phyloP scores from a whole-genome alignment of 306 rosid genomes.

The Trichosanthes cucumerina region DNA sequence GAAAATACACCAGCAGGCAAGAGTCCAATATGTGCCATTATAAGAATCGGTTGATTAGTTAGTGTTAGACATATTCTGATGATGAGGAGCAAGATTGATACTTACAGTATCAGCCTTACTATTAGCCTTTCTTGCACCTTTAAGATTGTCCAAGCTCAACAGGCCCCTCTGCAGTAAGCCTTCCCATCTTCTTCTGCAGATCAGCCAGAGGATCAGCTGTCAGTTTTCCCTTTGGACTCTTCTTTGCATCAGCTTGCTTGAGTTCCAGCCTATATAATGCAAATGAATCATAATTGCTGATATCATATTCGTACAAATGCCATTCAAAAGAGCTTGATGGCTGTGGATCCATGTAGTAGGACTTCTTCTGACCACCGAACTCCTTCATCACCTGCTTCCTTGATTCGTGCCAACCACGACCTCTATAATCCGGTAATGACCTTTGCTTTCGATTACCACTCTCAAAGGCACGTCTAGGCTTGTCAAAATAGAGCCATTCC shows the following conservation, averaged over 20 bases:
- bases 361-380: conserved; percentile 81
- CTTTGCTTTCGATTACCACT: conserved; percentile 97
- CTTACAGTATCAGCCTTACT: background rate
- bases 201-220: conserved; percentile 81
- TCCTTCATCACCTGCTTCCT: conserved; percentile 95
- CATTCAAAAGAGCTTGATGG: conserved; percentile 79
- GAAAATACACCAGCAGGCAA: background rate
- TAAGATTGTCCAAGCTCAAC: conserved; percentile 51
- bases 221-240: conserved; percentile 60
- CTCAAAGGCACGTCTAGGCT: conserved; percentile 96
- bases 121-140: conserved; percentile 23
- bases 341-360: conserved; percentile 98
- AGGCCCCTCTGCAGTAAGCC: conserved; percentile 89
- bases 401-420: conserved; percentile 99
- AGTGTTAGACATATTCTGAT: background rate
- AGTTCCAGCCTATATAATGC: conserved; percentile 86
- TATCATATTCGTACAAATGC: conserved; percentile 95
- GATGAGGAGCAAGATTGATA: background rate
- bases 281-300: conserved; percentile 76
- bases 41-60: background rate
- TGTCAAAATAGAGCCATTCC: conserved; percentile 99
- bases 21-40: background rate
- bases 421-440: conserved; percentile 85
- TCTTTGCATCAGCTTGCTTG: conserved; percentile 81
- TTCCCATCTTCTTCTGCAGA: conserved; percentile 97